Conservation (phyloP, 2,329 filamentous ascomycete species). For the Kalmusia sp. region DNA sequence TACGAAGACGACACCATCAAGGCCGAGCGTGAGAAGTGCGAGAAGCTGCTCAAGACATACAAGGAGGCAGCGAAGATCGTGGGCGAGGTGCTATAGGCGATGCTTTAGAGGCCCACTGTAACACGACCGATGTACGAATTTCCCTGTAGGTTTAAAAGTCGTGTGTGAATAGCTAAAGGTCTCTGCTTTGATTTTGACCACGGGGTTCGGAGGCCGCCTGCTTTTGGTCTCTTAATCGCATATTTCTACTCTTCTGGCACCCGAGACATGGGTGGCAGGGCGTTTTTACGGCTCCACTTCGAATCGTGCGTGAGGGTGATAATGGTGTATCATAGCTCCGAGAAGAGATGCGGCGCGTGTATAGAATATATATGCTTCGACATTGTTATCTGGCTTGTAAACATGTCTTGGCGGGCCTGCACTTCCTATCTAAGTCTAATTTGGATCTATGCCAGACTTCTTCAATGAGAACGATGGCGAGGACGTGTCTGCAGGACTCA, state of each 20-base stretch:
- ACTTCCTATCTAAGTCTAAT: no score
- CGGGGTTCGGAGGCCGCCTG: constrained; percentile 21
- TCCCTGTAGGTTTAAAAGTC: constrained; percentile 33
- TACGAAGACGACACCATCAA: constrained; percentile 98
- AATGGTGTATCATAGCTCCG: constrained; percentile 25
- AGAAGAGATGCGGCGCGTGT: constrained; percentile 14
- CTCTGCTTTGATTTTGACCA: constrained; percentile 16
- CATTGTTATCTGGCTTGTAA: background rate
- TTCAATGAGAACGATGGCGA: background rate
- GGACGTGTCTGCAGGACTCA: background rate
- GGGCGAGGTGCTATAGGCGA: constrained; percentile 73
- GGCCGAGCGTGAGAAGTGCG: constrained; percentile 97
- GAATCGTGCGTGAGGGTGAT: constrained; percentile 9
- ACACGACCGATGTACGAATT: constrained; percentile 18
- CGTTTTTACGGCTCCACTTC: constrained; percentile 28
- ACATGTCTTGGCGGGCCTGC: background rate
- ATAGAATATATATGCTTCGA: constrained; percentile 13
- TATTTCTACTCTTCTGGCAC: constrained; percentile 35
- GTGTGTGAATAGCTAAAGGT: constrained; percentile 30
- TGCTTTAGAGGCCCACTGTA: constrained; percentile 18
- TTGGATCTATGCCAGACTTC: no score
- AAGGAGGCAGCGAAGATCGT: constrained; percentile 98
- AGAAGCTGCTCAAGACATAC: constrained; percentile 93
- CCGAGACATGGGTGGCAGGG: constrained; percentile 21
- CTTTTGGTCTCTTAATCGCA: constrained; percentile 21